Evolutionary conservation across 108 stramenopile species (phyloP).

Genomic region (Fistulifera pelliculosa): DNA sequence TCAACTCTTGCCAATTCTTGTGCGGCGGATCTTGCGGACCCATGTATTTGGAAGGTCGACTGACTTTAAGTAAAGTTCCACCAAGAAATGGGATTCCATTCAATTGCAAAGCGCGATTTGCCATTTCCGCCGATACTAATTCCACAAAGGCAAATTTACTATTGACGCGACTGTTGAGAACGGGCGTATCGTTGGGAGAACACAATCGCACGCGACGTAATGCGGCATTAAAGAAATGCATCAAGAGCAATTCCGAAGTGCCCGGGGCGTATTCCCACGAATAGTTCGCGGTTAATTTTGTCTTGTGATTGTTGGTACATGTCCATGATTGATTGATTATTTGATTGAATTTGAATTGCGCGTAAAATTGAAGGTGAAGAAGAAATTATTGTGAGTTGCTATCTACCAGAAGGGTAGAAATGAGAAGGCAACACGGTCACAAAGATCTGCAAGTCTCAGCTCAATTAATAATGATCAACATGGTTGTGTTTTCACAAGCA

Average conservation of each 20-base stretch:
- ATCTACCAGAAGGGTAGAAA: no score
- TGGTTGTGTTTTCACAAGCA: no score
- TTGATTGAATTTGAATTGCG: no score
- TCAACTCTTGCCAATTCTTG: constrained; percentile 85
- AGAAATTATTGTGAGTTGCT: no score
- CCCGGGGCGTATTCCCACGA: constrained; percentile 92
- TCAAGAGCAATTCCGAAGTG: constrained; percentile 66
- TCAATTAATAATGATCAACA: no score
- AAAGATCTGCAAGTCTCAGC: no score
- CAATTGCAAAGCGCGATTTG: constrained; percentile 65
- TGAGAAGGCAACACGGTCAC: no score
- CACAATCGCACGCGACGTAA: constrained; percentile 77
- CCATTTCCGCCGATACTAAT: constrained; percentile 55
- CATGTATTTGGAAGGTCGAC: constrained; percentile 84
- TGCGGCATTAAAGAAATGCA: constrained; percentile 88
- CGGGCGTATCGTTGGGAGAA: constrained; percentile 53
- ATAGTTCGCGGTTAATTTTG: constrained; percentile 87
- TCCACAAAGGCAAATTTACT: constrained; percentile 90
- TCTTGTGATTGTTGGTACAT: constrained; percentile 28
- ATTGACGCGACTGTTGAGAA: constrained; percentile 73
- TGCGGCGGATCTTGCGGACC: constrained; percentile 51
- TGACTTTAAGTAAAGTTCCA: constrained; percentile 62
- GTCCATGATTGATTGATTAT: no score
- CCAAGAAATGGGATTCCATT: constrained; percentile 92
- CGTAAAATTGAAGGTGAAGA: no score